Evolutionary conservation across 2,329 filamentous ascomycete genomes (phyloP).

Genomic region (Ophiocordyceps robertsii): DNA sequence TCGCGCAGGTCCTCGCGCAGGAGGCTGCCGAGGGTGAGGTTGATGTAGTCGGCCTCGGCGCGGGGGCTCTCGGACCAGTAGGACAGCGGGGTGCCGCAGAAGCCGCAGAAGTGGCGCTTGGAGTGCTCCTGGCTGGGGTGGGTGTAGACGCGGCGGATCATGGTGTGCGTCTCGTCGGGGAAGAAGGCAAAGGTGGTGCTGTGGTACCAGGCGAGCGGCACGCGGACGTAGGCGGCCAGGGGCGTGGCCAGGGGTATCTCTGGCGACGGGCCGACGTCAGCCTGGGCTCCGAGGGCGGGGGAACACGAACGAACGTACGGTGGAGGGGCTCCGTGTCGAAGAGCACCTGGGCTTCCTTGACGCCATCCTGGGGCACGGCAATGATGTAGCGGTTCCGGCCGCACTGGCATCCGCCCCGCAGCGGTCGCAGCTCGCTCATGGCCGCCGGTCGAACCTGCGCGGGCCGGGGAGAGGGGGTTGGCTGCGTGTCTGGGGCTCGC

Average conservation of each 20-base stretch:
- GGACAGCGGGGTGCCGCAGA: conserved; percentile 74
- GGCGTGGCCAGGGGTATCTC: conserved; percentile 58
- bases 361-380: conserved; percentile 45
- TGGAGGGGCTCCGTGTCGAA: conserved; percentile 60
- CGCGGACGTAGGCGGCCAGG: conserved; percentile 67
- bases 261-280: conserved; percentile 15
- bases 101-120: conserved; percentile 77
- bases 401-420: conserved; percentile 72
- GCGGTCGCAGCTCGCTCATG: conserved; percentile 37
- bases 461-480: too few species aligned
- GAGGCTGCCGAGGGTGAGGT: conserved; percentile 68
- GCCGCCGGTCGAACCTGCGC: too few species aligned
- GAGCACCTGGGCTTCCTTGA: conserved; percentile 50
- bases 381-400: conserved; percentile 76
- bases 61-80: conserved; percentile 68
- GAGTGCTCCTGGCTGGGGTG: conserved; percentile 42
- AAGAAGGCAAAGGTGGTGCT: conserved; percentile 63
- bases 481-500: too few species aligned
- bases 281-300: too few species aligned
- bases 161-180: conserved; percentile 58
- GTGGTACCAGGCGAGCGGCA: conserved; percentile 71
- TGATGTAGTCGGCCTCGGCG: conserved; percentile 65
- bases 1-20: conserved; percentile 54
- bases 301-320: conserved; percentile 52
- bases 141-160: conserved; percentile 55